phyloP scores from a whole-genome alignment of 176 grass and related monocot genomes.

The Oryza officinalis region DNA sequence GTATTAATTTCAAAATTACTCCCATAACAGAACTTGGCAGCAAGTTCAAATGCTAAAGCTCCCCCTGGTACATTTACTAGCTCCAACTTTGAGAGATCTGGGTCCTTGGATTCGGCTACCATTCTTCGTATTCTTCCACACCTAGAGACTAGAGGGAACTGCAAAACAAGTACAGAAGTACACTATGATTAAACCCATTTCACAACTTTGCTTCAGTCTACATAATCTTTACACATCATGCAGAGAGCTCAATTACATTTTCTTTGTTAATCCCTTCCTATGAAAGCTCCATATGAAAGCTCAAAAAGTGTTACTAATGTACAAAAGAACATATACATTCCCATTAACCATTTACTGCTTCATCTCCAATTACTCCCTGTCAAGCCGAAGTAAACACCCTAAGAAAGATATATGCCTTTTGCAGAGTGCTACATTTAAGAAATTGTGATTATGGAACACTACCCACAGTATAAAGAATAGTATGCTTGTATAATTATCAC shows the following conservation, averaged over 20 bases:
- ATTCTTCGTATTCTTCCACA: constrained; percentile 65
- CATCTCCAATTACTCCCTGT: neutral
- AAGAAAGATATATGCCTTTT: neutral
- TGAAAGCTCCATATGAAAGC: neutral
- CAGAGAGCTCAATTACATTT: neutral
- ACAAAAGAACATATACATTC: neutral
- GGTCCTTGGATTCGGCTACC: constrained; percentile 36
- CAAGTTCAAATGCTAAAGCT: constrained; percentile 69
- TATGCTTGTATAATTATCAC: neutral
- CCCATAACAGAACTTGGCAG: constrained; percentile 81
- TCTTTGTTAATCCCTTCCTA: neutral
- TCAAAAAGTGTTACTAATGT: neutral
- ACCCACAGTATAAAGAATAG: neutral
- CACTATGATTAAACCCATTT: neutral
- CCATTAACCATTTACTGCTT: neutral
- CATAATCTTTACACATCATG: neutral
- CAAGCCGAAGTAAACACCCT: neutral
- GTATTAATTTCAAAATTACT: constrained; percentile 70
- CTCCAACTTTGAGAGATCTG: constrained; percentile 54
- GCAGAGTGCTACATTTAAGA: neutral
- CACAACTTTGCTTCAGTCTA: neutral
- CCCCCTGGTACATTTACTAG: constrained; percentile 81
- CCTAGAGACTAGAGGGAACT: constrained; percentile 70
- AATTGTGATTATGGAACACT: neutral
- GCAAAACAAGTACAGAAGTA: constrained; percentile 16